Percentiles rank a stretch among this genome's conserved stretches.
phyloP scores from a whole-genome alignment of 352 stramenopile genomes.

The Phytopythium boreale region DNA sequence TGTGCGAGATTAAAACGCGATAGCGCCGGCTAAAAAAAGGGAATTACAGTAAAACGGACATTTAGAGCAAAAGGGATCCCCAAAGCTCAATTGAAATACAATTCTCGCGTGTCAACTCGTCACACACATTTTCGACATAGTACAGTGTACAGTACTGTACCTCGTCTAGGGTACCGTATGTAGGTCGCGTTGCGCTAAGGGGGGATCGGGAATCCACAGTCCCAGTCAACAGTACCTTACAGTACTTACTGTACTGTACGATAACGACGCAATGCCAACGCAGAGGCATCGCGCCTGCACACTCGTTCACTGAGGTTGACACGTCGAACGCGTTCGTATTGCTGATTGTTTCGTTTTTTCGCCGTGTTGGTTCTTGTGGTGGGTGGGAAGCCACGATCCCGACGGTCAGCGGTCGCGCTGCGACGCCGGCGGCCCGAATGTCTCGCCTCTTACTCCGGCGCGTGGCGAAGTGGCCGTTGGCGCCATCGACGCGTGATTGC shows the following conservation, averaged over 20 bases:
- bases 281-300: neutral
- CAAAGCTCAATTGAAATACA: neutral
- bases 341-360: neutral
- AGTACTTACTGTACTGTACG: no score
- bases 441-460: neutral
- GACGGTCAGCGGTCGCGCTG: neutral
- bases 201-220: no score
- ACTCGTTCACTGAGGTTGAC: neutral
- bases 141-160: no score
- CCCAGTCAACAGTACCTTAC: no score
- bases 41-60: neutral
- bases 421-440: neutral
- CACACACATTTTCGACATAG: neutral
- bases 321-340: neutral
- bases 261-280: neutral
- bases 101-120: neutral
- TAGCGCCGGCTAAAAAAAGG: neutral
- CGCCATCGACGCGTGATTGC: neutral
- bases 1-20: neutral
- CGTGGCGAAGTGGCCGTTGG: neutral
- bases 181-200: no score
- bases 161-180: no score
- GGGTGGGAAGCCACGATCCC: neutral
- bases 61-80: neutral
- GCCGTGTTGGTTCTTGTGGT: conserved; percentile 1